Conservation (phyloP, 2,329 filamentous ascomycete genomes). For the Byssothecium circinans region DNA sequence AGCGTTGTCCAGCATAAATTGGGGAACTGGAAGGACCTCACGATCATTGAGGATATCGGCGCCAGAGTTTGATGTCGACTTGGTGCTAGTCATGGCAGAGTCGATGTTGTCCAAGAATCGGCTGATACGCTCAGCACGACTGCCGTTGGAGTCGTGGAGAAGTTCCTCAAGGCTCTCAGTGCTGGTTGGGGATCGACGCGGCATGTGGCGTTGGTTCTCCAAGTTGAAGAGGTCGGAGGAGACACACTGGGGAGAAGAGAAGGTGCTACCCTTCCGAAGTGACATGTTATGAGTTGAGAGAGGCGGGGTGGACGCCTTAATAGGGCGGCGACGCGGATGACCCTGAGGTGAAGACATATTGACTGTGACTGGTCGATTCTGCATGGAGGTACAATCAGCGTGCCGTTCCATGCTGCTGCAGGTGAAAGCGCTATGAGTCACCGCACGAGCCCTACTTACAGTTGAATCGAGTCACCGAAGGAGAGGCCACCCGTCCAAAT, state of each 20-base stretch:
- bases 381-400: constrained; percentile 27
- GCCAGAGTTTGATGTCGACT: constrained; percentile 30
- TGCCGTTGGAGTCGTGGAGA: constrained; percentile 43
- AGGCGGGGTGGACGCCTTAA: constrained; percentile 40
- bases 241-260: constrained; percentile 47
- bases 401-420: constrained; percentile 11
- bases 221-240: constrained; percentile 44
- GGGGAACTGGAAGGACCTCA: constrained; percentile 53
- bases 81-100: constrained; percentile 45
- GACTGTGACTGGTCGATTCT: constrained; percentile 37
- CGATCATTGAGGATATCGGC: constrained; percentile 50
- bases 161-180: constrained; percentile 53
- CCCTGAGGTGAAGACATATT: constrained; percentile 43
- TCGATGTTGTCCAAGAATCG: constrained; percentile 51
- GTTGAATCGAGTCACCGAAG: constrained; percentile 9
- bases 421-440: constrained; percentile 38
- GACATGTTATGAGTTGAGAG: constrained; percentile 46
- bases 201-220: constrained; percentile 46
- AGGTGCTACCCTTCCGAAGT: constrained; percentile 53
- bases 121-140: constrained; percentile 47
- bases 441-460: constrained; percentile 12
- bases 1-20: constrained; percentile 46
- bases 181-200: constrained; percentile 52
- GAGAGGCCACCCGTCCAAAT: constrained; percentile 7
- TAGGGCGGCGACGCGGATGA: constrained; percentile 52